Evolutionary conservation across 2,329 filamentous ascomycete genomes (phyloP), one percentile per base, ranked within the genome.

Genomic region (Curvularia sp.): DNA sequence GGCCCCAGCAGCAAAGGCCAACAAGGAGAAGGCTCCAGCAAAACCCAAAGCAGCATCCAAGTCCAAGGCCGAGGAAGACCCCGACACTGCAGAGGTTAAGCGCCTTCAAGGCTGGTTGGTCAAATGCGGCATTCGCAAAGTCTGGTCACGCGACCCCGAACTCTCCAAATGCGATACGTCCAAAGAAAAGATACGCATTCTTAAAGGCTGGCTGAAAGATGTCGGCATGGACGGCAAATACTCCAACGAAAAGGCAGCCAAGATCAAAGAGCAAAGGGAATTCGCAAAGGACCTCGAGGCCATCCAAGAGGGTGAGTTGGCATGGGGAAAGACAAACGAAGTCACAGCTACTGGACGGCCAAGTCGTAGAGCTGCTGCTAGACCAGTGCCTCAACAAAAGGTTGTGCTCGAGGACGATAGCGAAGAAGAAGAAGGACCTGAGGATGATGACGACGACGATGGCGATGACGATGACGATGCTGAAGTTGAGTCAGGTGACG

Each of bases 81-180:
- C 89, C 0, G 85, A 93, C 59, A 87, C 92, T 58, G 87, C 86
- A 3, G 91, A 96, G 74, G 90, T 97, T 73, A 98, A 97, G 77
- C 90, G 88, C 48, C 82, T 98, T 3, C 94, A 98, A 78, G 86
- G 87, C 8, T 92, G 94, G 77, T 84, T 99, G 6, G 80, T 89
- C 45, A 97, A 97, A 77, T 99, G 94, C 71, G 94, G 94, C 28
- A 87, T 97, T 54, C 89, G 92, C 52, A 98, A 97, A 74, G 86
- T 97, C 60, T 99, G 95, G 94, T 86, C 85, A 49, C 87, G 89
- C 63, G 68, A 66, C 34, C 59, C 64, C 12, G 92, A 97, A 77
- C 83, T 99, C 27, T 91, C 91, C 74, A 82, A 87, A 53, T 93
- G 86, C 69, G 85, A 88, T 54, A 90, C 93, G 23, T 74, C 84